A percentile compares a stretch with the other conserved stretches of the same genome.
These are phyloP conservation scores for Fusarium sp. DNA, from an alignment of 2,329 filamentous ascomycete species.

Conservation along the genomic window DNA sequence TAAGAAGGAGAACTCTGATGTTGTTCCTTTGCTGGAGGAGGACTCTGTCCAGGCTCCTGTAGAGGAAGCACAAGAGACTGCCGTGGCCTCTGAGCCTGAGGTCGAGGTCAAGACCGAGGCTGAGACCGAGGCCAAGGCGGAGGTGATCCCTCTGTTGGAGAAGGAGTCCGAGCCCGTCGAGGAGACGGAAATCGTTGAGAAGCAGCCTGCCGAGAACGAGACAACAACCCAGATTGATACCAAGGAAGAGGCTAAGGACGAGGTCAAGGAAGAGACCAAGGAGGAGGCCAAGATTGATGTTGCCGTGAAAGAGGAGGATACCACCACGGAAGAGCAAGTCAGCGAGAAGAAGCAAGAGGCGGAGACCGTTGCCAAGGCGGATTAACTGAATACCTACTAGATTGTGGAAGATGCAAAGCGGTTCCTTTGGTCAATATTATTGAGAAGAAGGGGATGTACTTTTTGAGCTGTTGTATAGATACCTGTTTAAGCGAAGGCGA, in stretches of 20 bases:
- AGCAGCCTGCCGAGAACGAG: constrained; percentile 7
- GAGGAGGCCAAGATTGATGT: not conserved
- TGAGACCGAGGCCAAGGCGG: constrained; percentile 3
- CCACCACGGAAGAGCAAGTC: constrained; percentile 8
- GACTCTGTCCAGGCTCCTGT: constrained; percentile 15
- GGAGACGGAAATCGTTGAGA: constrained; percentile 9
- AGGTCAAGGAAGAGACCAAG: constrained; percentile 23
- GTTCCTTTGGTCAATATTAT: constrained; percentile 25
- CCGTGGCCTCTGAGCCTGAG: constrained; percentile 4
- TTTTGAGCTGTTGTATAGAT: constrained; percentile 43
- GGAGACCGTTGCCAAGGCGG: constrained; percentile 18
- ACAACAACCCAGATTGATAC: constrained; percentile 14
- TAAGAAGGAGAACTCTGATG: constrained; percentile 16
- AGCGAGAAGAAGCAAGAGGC: constrained; percentile 21
- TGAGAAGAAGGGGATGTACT: constrained; percentile 33
- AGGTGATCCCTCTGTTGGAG: constrained; percentile 27
- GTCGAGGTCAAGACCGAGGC: constrained; percentile 6
- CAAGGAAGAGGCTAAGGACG: not conserved
- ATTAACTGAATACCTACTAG: constrained; percentile 25
- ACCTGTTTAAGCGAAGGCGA: constrained; percentile 47
- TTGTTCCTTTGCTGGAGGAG: constrained; percentile 27
- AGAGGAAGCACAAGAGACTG: constrained; percentile 18
- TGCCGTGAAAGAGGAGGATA: constrained; percentile 26
- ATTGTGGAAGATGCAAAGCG: constrained; percentile 31
- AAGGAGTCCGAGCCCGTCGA: constrained; percentile 12